Evolutionary conservation across 768 basidiomycete species (phyloP), one percentile per base, ranked within the genome.

Genomic region (Russula lepida): DNA sequence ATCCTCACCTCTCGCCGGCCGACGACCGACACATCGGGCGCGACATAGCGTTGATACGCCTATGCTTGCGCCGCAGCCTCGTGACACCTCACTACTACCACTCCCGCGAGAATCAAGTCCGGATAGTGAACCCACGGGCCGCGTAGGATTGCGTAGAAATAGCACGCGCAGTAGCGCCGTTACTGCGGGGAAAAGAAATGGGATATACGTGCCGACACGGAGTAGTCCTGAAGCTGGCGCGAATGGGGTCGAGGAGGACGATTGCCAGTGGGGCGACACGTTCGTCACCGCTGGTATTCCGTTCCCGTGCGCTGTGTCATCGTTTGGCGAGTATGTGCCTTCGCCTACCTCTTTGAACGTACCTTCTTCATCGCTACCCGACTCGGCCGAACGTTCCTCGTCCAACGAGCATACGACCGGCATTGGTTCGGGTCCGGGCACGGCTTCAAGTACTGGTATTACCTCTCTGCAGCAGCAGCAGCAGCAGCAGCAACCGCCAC

Each of bases 1-100:
- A 15, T 74, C 78, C 4, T 78, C 79, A 55, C 75, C 80, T 64
- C 79, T 52, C 8, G 6, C 80, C 6, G 23, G 62, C 6, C 75
- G 85, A 58, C 74, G 84, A 41, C 84, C 86, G 4, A 77, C 78
- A 6, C 86, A 89, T 69, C 81, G 84, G 13, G 75, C 85, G 4
- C 74, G 84, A 59, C 83, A 87, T 60, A 85, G 82, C 66, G 73
- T 86, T 51, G 89, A 91, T 58, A 66, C 67, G 23, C 75, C 70
- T 59, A 73, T 64, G 41, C 71, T 72, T 59, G 71, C 69, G 6
- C 77, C 21, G 43, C 43, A 44, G 41, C 19, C 71, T 66, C 74
- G 69, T 71, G 79, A 67, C 62, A 61, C 64, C 50, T 64, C 44
- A 11, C 21, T 25, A 46, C 23, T 46, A 7, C 13, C 56, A 64